These are phyloP conservation scores for Kazachstania viticola DNA, from an alignment of 805 yeast genomes.

Conservation along the genomic window DNA sequence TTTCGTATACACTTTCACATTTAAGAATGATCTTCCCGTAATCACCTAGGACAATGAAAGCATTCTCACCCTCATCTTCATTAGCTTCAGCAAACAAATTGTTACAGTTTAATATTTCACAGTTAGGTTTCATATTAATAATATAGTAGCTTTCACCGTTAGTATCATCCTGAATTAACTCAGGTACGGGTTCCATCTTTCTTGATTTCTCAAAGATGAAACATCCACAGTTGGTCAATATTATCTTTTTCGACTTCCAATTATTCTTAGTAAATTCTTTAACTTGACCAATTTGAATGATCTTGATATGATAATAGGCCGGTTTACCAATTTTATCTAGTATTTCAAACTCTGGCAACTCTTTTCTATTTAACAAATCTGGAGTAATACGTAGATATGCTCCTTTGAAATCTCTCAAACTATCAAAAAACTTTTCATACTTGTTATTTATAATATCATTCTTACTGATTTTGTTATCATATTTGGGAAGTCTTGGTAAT, in stretches of 20 bases:
- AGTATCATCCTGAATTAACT: constrained; percentile 12
- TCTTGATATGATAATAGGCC: constrained; percentile 14
- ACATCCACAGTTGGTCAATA: constrained; percentile 41
- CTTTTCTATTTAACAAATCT: constrained; percentile 16
- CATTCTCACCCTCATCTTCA: not conserved
- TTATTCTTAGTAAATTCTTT: constrained; percentile 29
- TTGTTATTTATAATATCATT: constrained; percentile 3
- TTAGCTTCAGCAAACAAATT: constrained; percentile 4
- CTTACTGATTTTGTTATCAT: not conserved
- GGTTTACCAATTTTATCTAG: constrained; percentile 6
- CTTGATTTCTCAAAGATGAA: constrained; percentile 31
- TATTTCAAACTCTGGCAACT: constrained; percentile 17
- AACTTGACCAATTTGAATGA: constrained; percentile 25
- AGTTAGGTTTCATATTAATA: constrained; percentile 19
- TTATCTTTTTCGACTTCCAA: constrained; percentile 37
- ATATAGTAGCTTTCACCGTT: constrained; percentile 21
- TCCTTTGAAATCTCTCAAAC: constrained; percentile 22
- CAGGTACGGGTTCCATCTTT: constrained; percentile 15
- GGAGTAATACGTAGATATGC: constrained; percentile 25
- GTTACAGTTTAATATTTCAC: constrained; percentile 3
- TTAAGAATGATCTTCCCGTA: constrained; percentile 28
- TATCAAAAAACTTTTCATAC: constrained; percentile 13
- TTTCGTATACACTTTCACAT: constrained; percentile 35
- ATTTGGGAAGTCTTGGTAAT: too few species aligned
- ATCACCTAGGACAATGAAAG: constrained; percentile 1